Conservation (phyloP, 768 basidiomycete genomes). For the Porpolomopsis calyptriformis region DNA sequence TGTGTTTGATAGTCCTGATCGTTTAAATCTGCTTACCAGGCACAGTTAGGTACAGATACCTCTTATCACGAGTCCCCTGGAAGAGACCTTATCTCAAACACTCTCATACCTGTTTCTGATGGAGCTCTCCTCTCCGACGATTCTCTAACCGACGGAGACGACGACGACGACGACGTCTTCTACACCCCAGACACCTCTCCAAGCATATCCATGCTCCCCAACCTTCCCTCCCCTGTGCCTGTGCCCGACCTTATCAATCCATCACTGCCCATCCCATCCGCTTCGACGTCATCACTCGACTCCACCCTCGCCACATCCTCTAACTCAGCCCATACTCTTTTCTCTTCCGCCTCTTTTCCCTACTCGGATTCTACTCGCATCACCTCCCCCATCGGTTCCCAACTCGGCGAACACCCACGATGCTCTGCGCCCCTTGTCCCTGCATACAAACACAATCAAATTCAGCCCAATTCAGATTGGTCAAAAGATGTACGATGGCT, state of each 20-base stretch:
- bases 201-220: constrained; percentile 32
- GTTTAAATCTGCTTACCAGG: constrained; percentile 3
- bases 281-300: constrained; percentile 26
- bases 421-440: constrained; percentile 11
- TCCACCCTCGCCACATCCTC: constrained; percentile 23
- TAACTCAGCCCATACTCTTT: background rate
- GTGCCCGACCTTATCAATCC: background rate
- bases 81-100: background rate
- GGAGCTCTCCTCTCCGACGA: constrained; percentile 5
- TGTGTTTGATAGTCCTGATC: constrained; percentile 12
- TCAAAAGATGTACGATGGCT: constrained; percentile 61
- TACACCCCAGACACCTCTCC: constrained; percentile 55
- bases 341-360: constrained; percentile 17
- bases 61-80: background rate
- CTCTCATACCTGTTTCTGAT: background rate
- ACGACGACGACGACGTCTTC: constrained; percentile 40
- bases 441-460: constrained; percentile 16
- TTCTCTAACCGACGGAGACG: constrained; percentile 20
- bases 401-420: constrained; percentile 18
- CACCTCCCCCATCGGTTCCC: constrained; percentile 25
- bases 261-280: constrained; percentile 13
- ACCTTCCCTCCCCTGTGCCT: constrained; percentile 20
- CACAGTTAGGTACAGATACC: background rate
- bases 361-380: constrained; percentile 28
- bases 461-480: constrained; percentile 52